Evolutionary conservation across 2,329 filamentous ascomycete genomes (phyloP), one percentile per base, ranked within the genome.

Genomic region (Fusarium fracticaudum): DNA sequence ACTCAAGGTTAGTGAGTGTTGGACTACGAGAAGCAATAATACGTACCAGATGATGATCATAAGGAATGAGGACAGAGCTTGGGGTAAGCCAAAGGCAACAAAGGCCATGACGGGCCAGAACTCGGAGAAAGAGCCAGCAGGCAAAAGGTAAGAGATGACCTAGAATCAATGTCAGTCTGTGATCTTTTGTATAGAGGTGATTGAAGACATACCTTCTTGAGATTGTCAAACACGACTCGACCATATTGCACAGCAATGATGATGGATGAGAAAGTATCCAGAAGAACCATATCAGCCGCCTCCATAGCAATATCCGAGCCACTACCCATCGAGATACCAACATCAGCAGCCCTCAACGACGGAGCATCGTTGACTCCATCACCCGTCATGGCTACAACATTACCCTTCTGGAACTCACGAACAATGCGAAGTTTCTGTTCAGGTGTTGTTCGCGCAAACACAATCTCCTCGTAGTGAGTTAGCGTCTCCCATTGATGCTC

Each of bases 331-430:
- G 94, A 93, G 69, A 97, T 96, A 64, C 93, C 93, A 3, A 97
- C 90, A 76, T 97, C 94, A 22, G 94, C 93, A 2, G 91, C 91
- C 5, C 92, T 91, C 8, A 97, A 88, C 5, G 94, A 94, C 0
- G 94, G 94, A 0, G 94, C 92, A 78, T 97, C 94, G 77, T 97
- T 97, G 75, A 96, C 94, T 24, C 94, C 94, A 76, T 97, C 94
- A 43, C 94, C 94, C 5, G 95, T 93, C 90, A 97, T 96, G 44
- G 91, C 94, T 2, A 97, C 90, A 4, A 93, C 91, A 81, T 74
- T 92, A 78, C 88, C 85, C 14, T 88, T 85, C 78, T 94, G 92
- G 69, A 94, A 91, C 79, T 93, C 92, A 37, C 89, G 89, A n/a
- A 95, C 92, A 69, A 95, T 95, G 40, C 92, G 90, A 12, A 95